Conservation (phyloP, 345 rosid species). For the Trapa bicornis region DNA sequence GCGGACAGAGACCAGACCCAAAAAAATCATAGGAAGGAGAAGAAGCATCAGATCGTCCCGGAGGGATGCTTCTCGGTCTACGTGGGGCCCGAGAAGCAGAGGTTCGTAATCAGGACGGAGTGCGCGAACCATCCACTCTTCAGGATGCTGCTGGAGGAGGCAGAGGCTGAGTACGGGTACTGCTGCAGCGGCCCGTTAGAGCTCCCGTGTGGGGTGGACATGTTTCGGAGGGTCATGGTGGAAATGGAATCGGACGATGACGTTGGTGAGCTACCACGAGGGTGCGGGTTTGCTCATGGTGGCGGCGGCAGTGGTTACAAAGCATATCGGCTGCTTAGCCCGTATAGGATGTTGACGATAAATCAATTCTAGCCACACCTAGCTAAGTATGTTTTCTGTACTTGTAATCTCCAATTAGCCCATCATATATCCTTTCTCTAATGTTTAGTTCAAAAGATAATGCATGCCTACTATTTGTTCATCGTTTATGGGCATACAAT, state of each 20-base stretch:
- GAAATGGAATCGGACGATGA: slow-evolving; percentile 15
- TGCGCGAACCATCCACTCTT: slow-evolving; percentile 51
- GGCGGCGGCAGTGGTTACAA: slow-evolving; percentile 10
- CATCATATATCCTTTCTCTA: too few relatives aligned
- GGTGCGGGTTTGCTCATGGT: slow-evolving; percentile 20
- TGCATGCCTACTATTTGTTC: too few relatives aligned
- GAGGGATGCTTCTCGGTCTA: slow-evolving; percentile 55
- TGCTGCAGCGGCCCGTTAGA: slow-evolving; percentile 35
- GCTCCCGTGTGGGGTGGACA: slow-evolving; percentile 52
- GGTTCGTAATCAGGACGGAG: slow-evolving; percentile 44
- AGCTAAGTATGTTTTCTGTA: background rate
- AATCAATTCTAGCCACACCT: slow-evolving; percentile 11
- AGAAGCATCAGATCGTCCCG: slow-evolving; percentile 22
- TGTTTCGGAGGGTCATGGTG: slow-evolving; percentile 30
- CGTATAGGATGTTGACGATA: slow-evolving; percentile 16
- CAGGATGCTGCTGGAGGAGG: slow-evolving; percentile 48
- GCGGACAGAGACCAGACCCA: too few relatives aligned
- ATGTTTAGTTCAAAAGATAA: too few relatives aligned
- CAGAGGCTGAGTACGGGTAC: slow-evolving; percentile 51
- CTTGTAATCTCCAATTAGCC: background rate
- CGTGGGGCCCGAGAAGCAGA: slow-evolving; percentile 43
- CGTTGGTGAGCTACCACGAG: background rate
- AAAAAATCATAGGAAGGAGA: background rate
- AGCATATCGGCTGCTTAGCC: slow-evolving; percentile 16
- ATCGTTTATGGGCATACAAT: too few relatives aligned